These are phyloP conservation scores for Fusarium musae DNA, from an alignment of 2,329 filamentous ascomycete genomes.

Conservation along the genomic window DNA sequence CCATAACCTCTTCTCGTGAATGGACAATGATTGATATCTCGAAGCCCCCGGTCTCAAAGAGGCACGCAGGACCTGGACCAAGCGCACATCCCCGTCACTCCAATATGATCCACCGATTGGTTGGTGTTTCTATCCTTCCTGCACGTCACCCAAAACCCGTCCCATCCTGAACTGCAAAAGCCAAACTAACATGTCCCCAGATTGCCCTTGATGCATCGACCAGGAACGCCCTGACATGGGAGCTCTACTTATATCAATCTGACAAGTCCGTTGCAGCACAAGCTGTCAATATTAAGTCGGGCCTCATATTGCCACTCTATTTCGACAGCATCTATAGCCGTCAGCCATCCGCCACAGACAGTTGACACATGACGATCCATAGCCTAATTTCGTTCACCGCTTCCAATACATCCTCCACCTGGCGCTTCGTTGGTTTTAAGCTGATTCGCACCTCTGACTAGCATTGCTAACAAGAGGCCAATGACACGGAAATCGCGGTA, in stretches of 20 bases:
- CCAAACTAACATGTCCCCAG: slow-evolving; percentile 35
- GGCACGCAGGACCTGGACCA: slow-evolving; percentile 39
- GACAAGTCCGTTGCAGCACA: slow-evolving; percentile 10
- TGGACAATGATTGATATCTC: slow-evolving; percentile 27
- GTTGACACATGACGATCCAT: slow-evolving; percentile 37
- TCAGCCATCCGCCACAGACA: slow-evolving; percentile 26
- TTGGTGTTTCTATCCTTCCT: slow-evolving; percentile 27
- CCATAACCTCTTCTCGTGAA: neutral
- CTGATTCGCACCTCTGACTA: slow-evolving; percentile 20
- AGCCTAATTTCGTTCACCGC: slow-evolving; percentile 39
- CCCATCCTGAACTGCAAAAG: slow-evolving; percentile 32
- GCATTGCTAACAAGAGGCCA: slow-evolving; percentile 14
- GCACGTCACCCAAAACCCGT: slow-evolving; percentile 41
- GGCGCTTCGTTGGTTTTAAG: slow-evolving; percentile 14
- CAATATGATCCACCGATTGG: slow-evolving; percentile 36
- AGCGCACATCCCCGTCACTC: slow-evolving; percentile 34
- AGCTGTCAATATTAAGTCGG: neutral
- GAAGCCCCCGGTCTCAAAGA: slow-evolving; percentile 22
- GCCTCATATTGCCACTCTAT: slow-evolving; percentile 10
- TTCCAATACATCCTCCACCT: slow-evolving; percentile 16
- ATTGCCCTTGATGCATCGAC: slow-evolving; percentile 28
- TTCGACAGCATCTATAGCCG: slow-evolving; percentile 6
- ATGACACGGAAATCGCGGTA: slow-evolving; percentile 15
- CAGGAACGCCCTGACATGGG: slow-evolving; percentile 23
- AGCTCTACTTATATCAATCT: slow-evolving; percentile 13